Evolutionary conservation across 208 protist species (phyloP), one percentile per base, ranked within the genome.

Genomic region (Angomonas deanei): DNA sequence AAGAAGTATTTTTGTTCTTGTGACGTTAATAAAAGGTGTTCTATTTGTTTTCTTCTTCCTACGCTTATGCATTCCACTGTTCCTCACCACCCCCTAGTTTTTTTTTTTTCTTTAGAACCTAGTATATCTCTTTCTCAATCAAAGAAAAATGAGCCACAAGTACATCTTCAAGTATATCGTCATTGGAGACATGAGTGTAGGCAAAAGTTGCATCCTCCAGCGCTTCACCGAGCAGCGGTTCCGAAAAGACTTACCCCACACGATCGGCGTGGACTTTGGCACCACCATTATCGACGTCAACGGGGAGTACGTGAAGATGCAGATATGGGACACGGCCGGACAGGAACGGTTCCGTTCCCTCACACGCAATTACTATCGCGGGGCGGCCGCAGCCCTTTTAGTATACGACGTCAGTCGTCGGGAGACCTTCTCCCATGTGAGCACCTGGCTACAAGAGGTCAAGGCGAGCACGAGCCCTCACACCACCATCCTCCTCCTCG

Each of bases 101-200:
- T n/a, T n/a, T n/a, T n/a, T n/a, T 11, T 26, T 32, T 30, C n/a
- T n/a, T n/a, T n/a, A n/a, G n/a, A n/a, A n/a, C n/a, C n/a, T n/a
- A n/a, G n/a, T n/a, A n/a, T n/a, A n/a, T n/a, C 50, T 4, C 50
- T 17, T 26, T 5, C 19, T 0, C 50, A 23, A 31, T 6, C n/a
- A 56, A 10, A 26, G 27, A 19, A 27, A 62, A 17, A 91, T 89
- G 85, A 87, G 67, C 58, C 82, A 93, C 80, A 90, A 84, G 67
- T 90, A 98, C 69, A 98, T 98, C 48, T 99, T 99, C 80, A 99
- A 99, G 80, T 99, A 98, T 80, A 98, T 99, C 64, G 97, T 99
- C 68, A 99, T 99, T 59, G 90, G 92, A 28, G 96, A 98, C 77
- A 99, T 98, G 94, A 91, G 94, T 58, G 97, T 98, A 1, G 98